Evolutionary conservation across 495 filamentous ascomycete genomes (phyloP), one percentile per base, ranked within the genome.

Genomic region (Elasticomyces elasticus): DNA sequence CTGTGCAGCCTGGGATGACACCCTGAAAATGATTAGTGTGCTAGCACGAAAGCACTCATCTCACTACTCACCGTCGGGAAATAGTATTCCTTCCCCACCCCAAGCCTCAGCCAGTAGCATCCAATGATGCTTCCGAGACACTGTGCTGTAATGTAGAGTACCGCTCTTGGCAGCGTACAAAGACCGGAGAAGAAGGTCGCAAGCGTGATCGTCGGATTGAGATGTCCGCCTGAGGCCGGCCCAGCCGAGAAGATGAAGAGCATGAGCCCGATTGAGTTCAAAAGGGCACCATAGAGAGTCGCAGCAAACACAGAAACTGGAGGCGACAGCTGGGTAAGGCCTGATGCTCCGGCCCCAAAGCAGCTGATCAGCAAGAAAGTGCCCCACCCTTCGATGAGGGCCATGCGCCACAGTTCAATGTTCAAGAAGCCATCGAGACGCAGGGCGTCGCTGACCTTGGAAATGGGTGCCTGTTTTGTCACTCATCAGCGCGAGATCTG

Each of bases 141-240:
- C 41, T 59, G 55, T 7, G 51, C 49, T 13, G 22, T 12, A 17
- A 62, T 38, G 35, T 59, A 62, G 6, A 62, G 49, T n/a, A 62
- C 51, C 3, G 51, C 28, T 26, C 59, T 37, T 1, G 59, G 49
- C 12, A 58, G 24, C 6, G 59, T 59, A 10, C 15, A 47, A 17
- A 62, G 56, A 0, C 56, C 52, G 1, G 49, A 50, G 23, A 50
- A 58, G 51, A 62, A 62, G 4, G 59, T 62, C 1, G 49, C 55
- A 5, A 59, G 24, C 4, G 59, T 59, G 31, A 62, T 62, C 11
- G 42, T 50, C 1, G 59, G 59, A 26, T 62, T 62, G 15, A 62
- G 59, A 45, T 59, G 56, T 6, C 55, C 56, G 12, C 59, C 59
- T 13, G 59, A 62, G 1, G 53, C 59, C 11, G 50, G 49, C 1